These are phyloP conservation scores for Zygosaccharomyces sapae DNA, from an alignment of 1,139 yeast species.

Conservation along the genomic window DNA sequence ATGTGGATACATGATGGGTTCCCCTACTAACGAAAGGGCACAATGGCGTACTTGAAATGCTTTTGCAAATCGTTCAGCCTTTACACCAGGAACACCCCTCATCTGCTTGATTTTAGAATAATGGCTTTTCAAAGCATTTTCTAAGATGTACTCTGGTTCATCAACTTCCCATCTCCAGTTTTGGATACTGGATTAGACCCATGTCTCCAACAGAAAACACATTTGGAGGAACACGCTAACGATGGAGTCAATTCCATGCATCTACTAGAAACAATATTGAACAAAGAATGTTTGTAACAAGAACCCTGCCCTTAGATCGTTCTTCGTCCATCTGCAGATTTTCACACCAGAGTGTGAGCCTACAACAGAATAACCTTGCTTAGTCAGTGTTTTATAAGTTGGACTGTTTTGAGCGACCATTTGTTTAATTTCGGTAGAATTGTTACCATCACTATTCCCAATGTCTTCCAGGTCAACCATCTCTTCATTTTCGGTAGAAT, in stretches of 20 bases:
- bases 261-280: constrained; percentile 82
- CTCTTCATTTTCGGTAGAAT: constrained; percentile 36
- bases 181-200: constrained; percentile 97
- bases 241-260: constrained; percentile 98
- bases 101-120: constrained; percentile 87
- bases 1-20: constrained; percentile 89
- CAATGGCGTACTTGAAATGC: constrained; percentile 88
- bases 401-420: constrained; percentile 93
- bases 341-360: constrained; percentile 96
- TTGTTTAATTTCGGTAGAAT: constrained; percentile 49
- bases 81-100: constrained; percentile 94
- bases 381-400: constrained; percentile 79
- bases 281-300: constrained; percentile 87
- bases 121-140: constrained; percentile 86
- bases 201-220: constrained; percentile 97
- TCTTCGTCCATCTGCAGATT: constrained; percentile 94
- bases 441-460: constrained; percentile 48
- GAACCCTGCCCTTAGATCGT: constrained; percentile 92
- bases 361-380: constrained; percentile 89
- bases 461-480: constrained; percentile 83
- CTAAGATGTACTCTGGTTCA: constrained; percentile 74
- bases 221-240: constrained; percentile 86
- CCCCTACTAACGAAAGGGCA: constrained; percentile 89
- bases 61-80: constrained; percentile 82
- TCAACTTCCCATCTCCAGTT: constrained; percentile 95